phyloP scores from a whole-genome alignment of 805 yeast species.

The Myxozyma nipponensis region DNA sequence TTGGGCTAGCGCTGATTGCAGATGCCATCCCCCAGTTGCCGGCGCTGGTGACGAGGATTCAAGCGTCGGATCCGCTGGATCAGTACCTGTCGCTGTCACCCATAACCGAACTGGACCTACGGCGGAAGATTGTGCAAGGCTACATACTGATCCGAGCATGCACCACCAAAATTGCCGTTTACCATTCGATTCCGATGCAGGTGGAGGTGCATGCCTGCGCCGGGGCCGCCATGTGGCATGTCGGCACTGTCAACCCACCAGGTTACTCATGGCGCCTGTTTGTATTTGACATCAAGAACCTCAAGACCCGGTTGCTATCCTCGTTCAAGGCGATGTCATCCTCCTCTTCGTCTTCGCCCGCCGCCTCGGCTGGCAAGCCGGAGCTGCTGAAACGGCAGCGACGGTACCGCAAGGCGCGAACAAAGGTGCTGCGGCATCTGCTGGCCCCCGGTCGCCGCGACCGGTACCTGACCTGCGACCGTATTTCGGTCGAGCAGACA shows the following conservation, averaged over 20 bases:
- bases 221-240: conserved; percentile 18
- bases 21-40: not conserved
- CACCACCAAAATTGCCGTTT: not conserved
- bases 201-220: conserved; percentile 1
- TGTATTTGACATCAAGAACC: conserved; percentile 13
- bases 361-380: not conserved
- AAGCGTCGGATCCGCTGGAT: not conserved
- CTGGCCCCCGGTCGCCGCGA: conserved; percentile 2
- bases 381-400: conserved; percentile 3
- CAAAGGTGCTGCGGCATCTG: conserved; percentile 3
- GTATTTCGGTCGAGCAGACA: not conserved
- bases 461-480: not conserved
- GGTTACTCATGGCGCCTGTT: conserved; percentile 4
- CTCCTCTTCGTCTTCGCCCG: not conserved
- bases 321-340: conserved; percentile 1
- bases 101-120: not conserved
- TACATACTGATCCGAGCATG: not conserved
- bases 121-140: not conserved
- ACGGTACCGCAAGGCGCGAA: conserved; percentile 1
- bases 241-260: not conserved
- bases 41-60: not conserved
- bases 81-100: not conserved
- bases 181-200: not conserved
- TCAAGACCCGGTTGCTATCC: conserved; percentile 2
- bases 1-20: no score